Evolutionary conservation across 352 stramenopile genomes (phyloP).

Genomic region (Pythium oligandrum): DNA sequence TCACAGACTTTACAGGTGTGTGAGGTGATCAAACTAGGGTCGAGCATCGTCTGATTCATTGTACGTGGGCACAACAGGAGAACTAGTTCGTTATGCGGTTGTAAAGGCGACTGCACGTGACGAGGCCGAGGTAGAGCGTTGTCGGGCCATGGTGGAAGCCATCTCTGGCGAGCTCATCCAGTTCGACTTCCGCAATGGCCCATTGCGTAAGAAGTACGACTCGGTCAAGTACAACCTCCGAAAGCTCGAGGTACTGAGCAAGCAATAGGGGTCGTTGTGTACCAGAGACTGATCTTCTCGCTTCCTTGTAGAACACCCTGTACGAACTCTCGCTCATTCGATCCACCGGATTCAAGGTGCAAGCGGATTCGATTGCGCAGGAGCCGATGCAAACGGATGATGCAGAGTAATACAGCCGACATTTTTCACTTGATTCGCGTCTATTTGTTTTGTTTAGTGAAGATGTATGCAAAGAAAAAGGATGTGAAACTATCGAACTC

Average conservation of each 20-base stretch:
- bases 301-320: conserved; percentile 71
- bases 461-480: too few species aligned
- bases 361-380: conserved; percentile 23
- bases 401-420: conserved; percentile 1
- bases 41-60: too few species aligned
- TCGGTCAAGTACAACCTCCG: conserved; percentile 94
- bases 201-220: conserved; percentile 92
- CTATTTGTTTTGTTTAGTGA: too few species aligned
- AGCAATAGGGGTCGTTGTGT: not conserved
- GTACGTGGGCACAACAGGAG: conserved; percentile 40
- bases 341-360: conserved; percentile 46
- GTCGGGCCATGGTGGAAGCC: conserved; percentile 77
- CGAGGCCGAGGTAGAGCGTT: conserved; percentile 70
- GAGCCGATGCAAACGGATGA: conserved; percentile 5
- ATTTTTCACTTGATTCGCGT: too few species aligned
- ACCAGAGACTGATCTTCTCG: too few species aligned
- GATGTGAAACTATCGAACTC: too few species aligned
- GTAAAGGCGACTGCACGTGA: conserved; percentile 87
- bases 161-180: conserved; percentile 89
- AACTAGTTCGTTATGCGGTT: conserved; percentile 87
- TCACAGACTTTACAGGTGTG: conserved; percentile 91
- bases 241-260: conserved; percentile 75
- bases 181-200: conserved; percentile 94
- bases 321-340: conserved; percentile 92
- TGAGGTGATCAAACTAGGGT: too few species aligned